Percentiles rank a stretch among this genome's conserved stretches.
These are phyloP conservation scores for Trichoderma cornu-damae DNA, from an alignment of 2,329 filamentous ascomycete genomes.

Conservation along the genomic window DNA sequence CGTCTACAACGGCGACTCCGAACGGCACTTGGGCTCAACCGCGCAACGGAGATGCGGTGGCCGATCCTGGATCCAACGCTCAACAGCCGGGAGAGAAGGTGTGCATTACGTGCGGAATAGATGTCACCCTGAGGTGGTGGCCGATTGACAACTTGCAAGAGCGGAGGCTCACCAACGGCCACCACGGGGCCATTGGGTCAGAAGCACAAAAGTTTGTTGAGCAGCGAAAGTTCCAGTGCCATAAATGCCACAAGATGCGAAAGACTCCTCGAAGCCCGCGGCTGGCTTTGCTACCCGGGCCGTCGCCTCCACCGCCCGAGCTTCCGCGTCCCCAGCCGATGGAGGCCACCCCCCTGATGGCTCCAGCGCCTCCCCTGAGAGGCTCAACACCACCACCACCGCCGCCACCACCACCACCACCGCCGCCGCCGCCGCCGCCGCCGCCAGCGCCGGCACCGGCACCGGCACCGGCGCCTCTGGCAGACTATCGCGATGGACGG, in stretches of 20 bases:
- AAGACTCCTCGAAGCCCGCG: constrained; percentile 30
- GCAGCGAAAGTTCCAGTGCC: constrained; percentile 63
- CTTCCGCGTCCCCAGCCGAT: constrained; percentile 16
- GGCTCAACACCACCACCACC: constrained; percentile 30
- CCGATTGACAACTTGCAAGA: constrained; percentile 50
- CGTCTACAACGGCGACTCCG: constrained; percentile 47
- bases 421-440: too few species aligned
- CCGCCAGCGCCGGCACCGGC: too few species aligned
- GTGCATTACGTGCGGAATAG: constrained; percentile 61
- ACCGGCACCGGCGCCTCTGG: constrained; percentile 25
- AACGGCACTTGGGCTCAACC: constrained; percentile 22
- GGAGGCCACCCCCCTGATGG: constrained; percentile 21
- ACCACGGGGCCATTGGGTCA: constrained; percentile 46
- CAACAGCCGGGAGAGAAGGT: constrained; percentile 46
- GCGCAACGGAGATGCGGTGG: constrained; percentile 26
- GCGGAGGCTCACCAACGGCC: constrained; percentile 48
- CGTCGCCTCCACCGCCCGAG: constrained; percentile 12
- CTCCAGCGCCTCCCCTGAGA: constrained; percentile 25
- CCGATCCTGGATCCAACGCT: constrained; percentile 27
- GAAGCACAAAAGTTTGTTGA: constrained; percentile 56
- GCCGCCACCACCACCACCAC: constrained; percentile 30
- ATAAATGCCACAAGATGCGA: constrained; percentile 62
- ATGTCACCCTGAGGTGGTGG: constrained; percentile 73
- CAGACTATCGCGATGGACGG: constrained; percentile 27
- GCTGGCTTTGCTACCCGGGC: background rate